phyloP scores from a whole-genome alignment of 192 early-diverging fungal species.

The Backusella psychrophila region DNA sequence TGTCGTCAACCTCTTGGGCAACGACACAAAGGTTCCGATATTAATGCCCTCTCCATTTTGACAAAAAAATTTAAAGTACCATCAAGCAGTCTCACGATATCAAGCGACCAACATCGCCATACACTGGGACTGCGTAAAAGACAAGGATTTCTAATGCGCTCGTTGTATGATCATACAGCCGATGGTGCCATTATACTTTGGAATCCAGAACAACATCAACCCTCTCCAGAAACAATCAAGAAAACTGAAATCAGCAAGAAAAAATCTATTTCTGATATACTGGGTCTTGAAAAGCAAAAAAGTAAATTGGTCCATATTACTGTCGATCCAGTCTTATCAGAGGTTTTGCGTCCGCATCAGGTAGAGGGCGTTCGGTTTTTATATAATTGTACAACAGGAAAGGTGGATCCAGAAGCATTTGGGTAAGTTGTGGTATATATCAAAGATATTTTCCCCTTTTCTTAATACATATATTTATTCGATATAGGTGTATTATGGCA shows the following conservation, averaged over 20 bases:
- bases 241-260: conserved; percentile 24
- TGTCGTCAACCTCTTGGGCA: background rate
- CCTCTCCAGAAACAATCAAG: background rate
- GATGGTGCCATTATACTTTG: conserved; percentile 86
- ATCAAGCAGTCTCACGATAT: background rate
- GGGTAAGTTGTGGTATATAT: conserved; percentile 92
- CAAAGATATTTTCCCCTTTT: conserved; percentile 53
- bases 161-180: conserved; percentile 84
- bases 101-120: background rate
- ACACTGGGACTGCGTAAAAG: conserved; percentile 62
- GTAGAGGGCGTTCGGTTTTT: conserved; percentile 95
- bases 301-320: conserved; percentile 66
- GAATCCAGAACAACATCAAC: conserved; percentile 50
- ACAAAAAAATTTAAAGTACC: background rate
- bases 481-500: conserved; percentile 88
- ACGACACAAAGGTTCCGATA: background rate
- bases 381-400: conserved; percentile 91
- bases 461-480: background rate
- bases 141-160: conserved; percentile 44
- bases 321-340: conserved; percentile 84
- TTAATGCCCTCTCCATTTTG: background rate
- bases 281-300: conserved; percentile 45
- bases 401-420: conserved; percentile 64
- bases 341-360: conserved; percentile 92
- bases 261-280: conserved; percentile 55